Evolutionary conservation across 2,329 filamentous ascomycete species (phyloP).

Genomic region (Tolypocladium inflatum): DNA sequence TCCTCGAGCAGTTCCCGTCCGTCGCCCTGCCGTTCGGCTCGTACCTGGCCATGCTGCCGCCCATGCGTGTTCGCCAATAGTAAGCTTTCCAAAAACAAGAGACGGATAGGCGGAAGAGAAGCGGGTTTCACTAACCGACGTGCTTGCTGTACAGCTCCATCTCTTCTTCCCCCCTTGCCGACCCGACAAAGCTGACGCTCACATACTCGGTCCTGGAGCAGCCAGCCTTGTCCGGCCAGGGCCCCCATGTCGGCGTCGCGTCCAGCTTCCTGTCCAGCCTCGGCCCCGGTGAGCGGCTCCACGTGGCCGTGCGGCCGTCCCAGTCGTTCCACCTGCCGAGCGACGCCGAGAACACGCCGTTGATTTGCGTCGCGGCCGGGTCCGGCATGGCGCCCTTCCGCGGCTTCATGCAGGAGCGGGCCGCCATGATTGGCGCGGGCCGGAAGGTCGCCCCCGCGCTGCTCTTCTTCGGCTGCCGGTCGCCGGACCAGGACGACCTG

Average conservation of each 20-base stretch:
- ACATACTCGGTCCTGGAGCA: conserved; percentile 59
- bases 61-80: conserved; percentile 72
- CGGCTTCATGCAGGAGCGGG: conserved; percentile 54
- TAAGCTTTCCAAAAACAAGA: conserved; percentile 10
- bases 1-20: conserved; percentile 54
- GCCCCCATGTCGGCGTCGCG: conserved; percentile 48
- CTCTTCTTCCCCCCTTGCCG: conserved; percentile 59
- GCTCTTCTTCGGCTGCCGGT: conserved; percentile 57
- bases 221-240: conserved; percentile 39
- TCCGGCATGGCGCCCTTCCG: conserved; percentile 54
- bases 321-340: conserved; percentile 38
- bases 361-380: conserved; percentile 42
- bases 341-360: conserved; percentile 33
- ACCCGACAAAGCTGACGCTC: conserved; percentile 48
- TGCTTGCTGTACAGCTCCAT: conserved; percentile 40
- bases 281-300: conserved; percentile 29
- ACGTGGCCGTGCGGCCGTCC: conserved; percentile 39
- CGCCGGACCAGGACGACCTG: conserved; percentile 44
- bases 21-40: conserved; percentile 53
- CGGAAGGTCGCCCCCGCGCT: conserved; percentile 48
- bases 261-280: conserved; percentile 49
- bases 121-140: neutral
- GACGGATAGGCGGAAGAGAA: neutral
- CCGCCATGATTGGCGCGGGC: conserved; percentile 38
- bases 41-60: conserved; percentile 64